A percentile compares a stretch with the other conserved stretches of the same genome.
These are phyloP conservation scores for Thelephora ganbajun DNA, from an alignment of 768 basidiomycete genomes.

Conservation along the genomic window DNA sequence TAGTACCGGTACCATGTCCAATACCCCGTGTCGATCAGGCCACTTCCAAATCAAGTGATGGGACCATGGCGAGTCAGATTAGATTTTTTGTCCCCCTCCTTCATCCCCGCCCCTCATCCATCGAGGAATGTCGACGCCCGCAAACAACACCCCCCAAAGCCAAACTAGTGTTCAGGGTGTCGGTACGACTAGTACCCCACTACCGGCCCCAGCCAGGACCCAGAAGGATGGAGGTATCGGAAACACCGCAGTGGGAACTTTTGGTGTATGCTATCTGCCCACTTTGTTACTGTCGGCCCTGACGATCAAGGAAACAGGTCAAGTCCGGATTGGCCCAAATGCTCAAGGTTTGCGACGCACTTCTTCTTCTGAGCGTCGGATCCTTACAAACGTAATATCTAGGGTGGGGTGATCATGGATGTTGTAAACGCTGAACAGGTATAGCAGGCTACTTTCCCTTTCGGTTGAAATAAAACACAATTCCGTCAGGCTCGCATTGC, in stretches of 20 bases:
- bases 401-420: constrained; percentile 94
- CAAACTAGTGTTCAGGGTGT: constrained; percentile 10
- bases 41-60: background rate
- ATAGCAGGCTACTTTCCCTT: constrained; percentile 19
- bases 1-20: too few species aligned
- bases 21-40: too few species aligned
- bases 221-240: constrained; percentile 35
- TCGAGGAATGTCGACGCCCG: constrained; percentile 7
- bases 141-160: constrained; percentile 7
- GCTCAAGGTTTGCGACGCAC: constrained; percentile 55
- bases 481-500: constrained; percentile 73
- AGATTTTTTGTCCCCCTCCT: background rate
- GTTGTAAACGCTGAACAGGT: constrained; percentile 71
- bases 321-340: constrained; percentile 94
- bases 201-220: constrained; percentile 41
- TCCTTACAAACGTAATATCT: constrained; percentile 3
- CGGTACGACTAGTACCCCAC: constrained; percentile 25
- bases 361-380: constrained; percentile 4
- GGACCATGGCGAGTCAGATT: background rate
- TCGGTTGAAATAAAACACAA: constrained; percentile 3
- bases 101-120: constrained; percentile 1
- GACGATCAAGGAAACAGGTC: constrained; percentile 33
- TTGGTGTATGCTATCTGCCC: constrained; percentile 34
- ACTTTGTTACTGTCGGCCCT: background rate
- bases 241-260: constrained; percentile 53